Evolutionary conservation across 2,329 filamentous ascomycete species (phyloP), one percentile per base, ranked within the genome.

Genomic region (Pseudogymnoascus sp.): DNA sequence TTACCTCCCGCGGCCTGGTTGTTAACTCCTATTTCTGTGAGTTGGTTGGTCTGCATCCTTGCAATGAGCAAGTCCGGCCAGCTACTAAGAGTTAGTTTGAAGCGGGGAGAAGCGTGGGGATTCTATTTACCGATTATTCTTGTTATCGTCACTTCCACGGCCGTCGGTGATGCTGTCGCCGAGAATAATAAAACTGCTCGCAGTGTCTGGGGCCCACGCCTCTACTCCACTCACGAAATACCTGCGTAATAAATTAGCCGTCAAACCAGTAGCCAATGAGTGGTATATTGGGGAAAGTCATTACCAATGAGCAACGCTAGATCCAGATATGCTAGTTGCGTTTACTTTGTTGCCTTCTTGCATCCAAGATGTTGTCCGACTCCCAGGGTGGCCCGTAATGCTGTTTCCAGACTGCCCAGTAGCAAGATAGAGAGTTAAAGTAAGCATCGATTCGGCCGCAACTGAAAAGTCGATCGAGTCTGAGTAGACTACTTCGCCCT

Each of bases 1-100:
- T 89, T 89, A n/a, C 87, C 87, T 50, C 87, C 87, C 0, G 86
- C 86, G 1, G 86, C 87, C 73, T 89, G 83, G 75, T 89, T 89
- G 66, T 81, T 77, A 11, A 89, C 74, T 11, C 80, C 79, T 60
- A 89, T 79, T 65, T 81, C 74, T 56, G 81, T 79, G 11, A 71
- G 66, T 14, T 72, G 70, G 56, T 78, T 70, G 67, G 79, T 70
- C 69, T 83, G 79, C 76, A 87, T 74, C 63, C 78, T 77, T 11
- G 75, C 75, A 28, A 84, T 74, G 14, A 88, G 75, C 0, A 84
- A 75, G 68, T 87, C 82, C 2, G 84, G 81, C 84, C 84, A 87
- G 37, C 78, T 79, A 26, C n/a, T 26, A 12, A 11, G 26, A 11
- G 33, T 65, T 26, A 65, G 62, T 50, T 11, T 16, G n/a, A 22